Percentiles rank a stretch among this genome's conserved stretches.
phyloP scores from a whole-genome alignment of 1,284 basidiomycete genomes.

The Cerioporus squamosus region DNA sequence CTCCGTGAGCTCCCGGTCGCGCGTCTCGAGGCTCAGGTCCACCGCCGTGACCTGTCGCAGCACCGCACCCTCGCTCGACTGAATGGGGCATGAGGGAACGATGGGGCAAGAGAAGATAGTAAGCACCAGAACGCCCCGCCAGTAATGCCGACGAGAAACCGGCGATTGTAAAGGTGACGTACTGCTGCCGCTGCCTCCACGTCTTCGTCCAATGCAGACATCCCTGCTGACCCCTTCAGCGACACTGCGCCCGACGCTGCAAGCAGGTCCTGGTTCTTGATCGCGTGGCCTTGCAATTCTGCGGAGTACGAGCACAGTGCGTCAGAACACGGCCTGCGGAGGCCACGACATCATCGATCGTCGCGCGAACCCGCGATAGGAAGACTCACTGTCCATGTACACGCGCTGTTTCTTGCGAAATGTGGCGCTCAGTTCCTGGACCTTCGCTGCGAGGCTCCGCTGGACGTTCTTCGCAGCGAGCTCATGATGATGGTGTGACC shows the following conservation, averaged over 20 bases:
- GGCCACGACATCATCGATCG: conserved; percentile 24
- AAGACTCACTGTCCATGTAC: conserved; percentile 92
- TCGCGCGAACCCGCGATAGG: conserved; percentile 22
- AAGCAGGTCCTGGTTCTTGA: conserved; percentile 91
- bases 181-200: conserved; percentile 75
- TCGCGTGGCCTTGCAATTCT: conserved; percentile 94
- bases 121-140: conserved; percentile 12
- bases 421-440: conserved; percentile 91
- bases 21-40: conserved; percentile 59
- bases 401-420: conserved; percentile 98
- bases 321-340: background rate
- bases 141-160: conserved; percentile 29
- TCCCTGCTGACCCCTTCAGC: conserved; percentile 78
- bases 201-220: conserved; percentile 86
- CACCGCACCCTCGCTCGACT: conserved; percentile 43
- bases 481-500: conserved; percentile 53
- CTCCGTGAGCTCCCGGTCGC: conserved; percentile 83
- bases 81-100: too few species aligned
- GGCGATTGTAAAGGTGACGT: conserved; percentile 33
- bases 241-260: conserved; percentile 85
- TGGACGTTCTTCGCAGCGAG: conserved; percentile 95
- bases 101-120: background rate
- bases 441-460: conserved; percentile 90
- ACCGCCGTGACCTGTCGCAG: conserved; percentile 45
- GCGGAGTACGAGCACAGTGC: conserved; percentile 17